Evolutionary conservation across 345 rosid species (phyloP), one percentile per base, ranked within the genome.

Genomic region (Lumnitzera racemosa): DNA sequence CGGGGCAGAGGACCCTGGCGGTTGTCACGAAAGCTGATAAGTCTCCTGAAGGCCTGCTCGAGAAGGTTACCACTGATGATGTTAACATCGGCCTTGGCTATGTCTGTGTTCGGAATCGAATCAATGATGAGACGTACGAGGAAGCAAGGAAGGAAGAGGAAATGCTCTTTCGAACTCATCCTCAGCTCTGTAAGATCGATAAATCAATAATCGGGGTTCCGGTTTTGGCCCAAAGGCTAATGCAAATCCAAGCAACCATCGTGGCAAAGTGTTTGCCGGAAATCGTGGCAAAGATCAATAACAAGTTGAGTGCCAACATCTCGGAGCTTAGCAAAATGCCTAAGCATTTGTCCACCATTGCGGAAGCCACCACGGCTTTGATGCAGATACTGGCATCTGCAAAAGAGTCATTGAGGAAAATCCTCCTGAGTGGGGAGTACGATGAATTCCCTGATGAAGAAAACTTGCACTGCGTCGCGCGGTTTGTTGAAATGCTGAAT

Each of bases 21-120:
- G 84, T 78, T 0, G 91, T 82, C 0, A 81, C 89, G 1, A 71
- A 82, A 20, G 76, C 79, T 0, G 88, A 82, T 4, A 80, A 53
- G 66, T 67, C 82, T 1, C 82, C 83, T 0, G 83, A 84, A 67
- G 87, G 83, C 0, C 61, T 78, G 27, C 59, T 57, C 12, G 72
- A 79, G 67, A 81, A 84, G 63, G 80, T 84, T 0, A 67, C 61
- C 0, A 67, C 78, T 2, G 81, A 84, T 25, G 87, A 83, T 64
- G 87, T 78, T n/a, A 76, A 57, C 1, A 79, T 81, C 2, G 84
- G 83, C 0, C 72, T 81, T 0, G 84, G 89, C n/a, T 79, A 84
- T 46, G 77, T 77, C 0, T 79, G 83, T 23, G 84, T 81, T 0
- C 70, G 84, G 64, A 67, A 80, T 51, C 67, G 79, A 5, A 74